Evolutionary conservation across 163 green algal species (phyloP), one percentile per base, ranked within the genome.

Genomic region (Scenedesmus sp.): DNA sequence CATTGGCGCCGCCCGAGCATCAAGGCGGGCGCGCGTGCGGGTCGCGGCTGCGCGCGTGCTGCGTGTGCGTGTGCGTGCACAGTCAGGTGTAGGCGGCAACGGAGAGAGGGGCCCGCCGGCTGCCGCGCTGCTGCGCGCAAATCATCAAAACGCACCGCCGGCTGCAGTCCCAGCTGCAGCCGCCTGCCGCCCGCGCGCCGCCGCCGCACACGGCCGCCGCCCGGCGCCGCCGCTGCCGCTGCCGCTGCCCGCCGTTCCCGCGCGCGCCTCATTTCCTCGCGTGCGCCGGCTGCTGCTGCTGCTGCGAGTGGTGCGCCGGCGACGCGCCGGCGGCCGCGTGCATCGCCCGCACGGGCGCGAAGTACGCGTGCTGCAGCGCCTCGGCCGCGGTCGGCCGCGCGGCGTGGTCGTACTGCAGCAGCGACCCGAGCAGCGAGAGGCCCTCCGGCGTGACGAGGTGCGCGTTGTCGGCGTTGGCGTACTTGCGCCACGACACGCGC

Each of bases 281-380:
- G 20, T 65, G 45, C 33, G 5, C 11, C 42, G 20, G 54, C 31
- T 60, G 36, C 22, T 58, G 44, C 36, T 77, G 31, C 74, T 67
- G 66, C 77, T 78, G 66, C 50, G 47, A n/a, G n/a, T n/a, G 63
- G 28, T 64, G 29, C 6, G n/a, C 65, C 65, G 7, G 47, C 47
- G 28, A 10, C 39, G 50, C 71, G 57, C 44, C 57, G 58, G 56
- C 60, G n/a, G n/a, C n/a, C n/a, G 73, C 45, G 4, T 64, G 44
- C 62, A 75, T 45, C 1, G 45, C n/a, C 20, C 70, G 70, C 11
- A 98, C 82, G 36, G 89, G 86, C 22, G 88, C 91, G 84, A 98
- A 97, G 89, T 95, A 98, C 0, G 89, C 83, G 81, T 98, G 94
- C n/a, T 77, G 86, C 90, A 98, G 96, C 10, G 96, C 96, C 84